phyloP scores from a whole-genome alignment of 148 eudicot genomes.

The Chenopodium quinoa region DNA sequence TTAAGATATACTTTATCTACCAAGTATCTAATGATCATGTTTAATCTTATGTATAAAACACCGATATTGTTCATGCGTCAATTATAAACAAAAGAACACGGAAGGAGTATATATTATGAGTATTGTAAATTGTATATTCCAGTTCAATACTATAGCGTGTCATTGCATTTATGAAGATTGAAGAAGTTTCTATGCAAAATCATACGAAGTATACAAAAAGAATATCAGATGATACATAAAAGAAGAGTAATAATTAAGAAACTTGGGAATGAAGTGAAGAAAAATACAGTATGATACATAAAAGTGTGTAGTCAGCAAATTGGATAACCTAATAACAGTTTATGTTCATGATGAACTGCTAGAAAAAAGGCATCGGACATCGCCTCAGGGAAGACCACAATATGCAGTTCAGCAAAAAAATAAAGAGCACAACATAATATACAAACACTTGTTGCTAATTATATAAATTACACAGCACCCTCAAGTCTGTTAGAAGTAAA shows the following conservation, averaged over 20 bases:
- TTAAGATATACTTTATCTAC: no score
- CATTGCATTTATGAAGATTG: neutral
- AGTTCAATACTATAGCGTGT: neutral
- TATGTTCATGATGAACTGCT: neutral
- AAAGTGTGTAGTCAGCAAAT: slow-evolving; percentile 19
- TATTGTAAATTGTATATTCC: no score
- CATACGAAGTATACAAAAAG: neutral
- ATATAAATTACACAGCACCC: slow-evolving; percentile 21
- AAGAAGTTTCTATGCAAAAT: no score
- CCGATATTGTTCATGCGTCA: no score
- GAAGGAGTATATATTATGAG: no score
- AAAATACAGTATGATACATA: neutral
- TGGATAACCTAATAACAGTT: neutral
- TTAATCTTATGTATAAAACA: no score
- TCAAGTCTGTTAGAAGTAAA: neutral
- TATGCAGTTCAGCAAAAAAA: slow-evolving; percentile 8
- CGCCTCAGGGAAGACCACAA: neutral
- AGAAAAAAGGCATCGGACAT: neutral
- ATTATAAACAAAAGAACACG: no score
- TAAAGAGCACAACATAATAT: slow-evolving; percentile 16
- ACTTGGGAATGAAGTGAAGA: no score
- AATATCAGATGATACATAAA: neutral
- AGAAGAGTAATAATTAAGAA: neutral
- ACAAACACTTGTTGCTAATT: slow-evolving; percentile 5
- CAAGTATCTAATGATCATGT: no score